phyloP scores from a whole-genome alignment of 345 rosid species.

The Eucalyptus virginea region DNA sequence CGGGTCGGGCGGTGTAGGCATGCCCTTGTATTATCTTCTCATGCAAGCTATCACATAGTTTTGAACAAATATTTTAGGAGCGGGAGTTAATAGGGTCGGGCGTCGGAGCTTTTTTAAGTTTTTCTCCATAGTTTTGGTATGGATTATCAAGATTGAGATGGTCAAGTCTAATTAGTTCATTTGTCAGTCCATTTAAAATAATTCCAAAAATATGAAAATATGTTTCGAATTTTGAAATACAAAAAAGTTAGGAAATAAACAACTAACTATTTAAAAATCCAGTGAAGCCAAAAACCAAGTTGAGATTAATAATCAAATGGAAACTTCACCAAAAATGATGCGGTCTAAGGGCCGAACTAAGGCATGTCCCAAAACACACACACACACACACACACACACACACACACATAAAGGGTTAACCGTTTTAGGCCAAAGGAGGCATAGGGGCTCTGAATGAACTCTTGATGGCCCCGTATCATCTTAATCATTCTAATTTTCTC shows the following conservation, averaged over 20 bases:
- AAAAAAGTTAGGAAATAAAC: not conserved
- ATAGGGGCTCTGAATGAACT: not conserved
- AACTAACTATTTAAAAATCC: not conserved
- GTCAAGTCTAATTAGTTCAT: not conserved
- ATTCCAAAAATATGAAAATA: not conserved
- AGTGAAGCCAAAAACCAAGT: not conserved
- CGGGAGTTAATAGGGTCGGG: too few species aligned
- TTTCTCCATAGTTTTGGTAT: not conserved
- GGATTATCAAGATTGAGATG: not conserved
- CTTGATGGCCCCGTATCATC: not conserved
- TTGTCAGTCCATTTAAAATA: not conserved
- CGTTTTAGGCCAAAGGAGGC: not conserved
- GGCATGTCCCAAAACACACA: not conserved
- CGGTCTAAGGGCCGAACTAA: not conserved
- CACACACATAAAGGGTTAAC: not conserved
- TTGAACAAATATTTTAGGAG: too few species aligned
- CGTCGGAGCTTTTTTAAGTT: too few species aligned
- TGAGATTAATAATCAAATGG: not conserved
- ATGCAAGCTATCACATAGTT: accelerated
- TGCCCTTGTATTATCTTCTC: too few species aligned
- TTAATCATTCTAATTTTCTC: not conserved
- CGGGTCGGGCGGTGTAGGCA: too few species aligned
- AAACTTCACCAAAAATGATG: not conserved
- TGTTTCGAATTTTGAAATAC: not conserved
- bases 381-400: too few species aligned